These are phyloP conservation scores for Uncinocarpus reesii DNA, from an alignment of 2,329 filamentous ascomycete species.

Conservation along the genomic window DNA sequence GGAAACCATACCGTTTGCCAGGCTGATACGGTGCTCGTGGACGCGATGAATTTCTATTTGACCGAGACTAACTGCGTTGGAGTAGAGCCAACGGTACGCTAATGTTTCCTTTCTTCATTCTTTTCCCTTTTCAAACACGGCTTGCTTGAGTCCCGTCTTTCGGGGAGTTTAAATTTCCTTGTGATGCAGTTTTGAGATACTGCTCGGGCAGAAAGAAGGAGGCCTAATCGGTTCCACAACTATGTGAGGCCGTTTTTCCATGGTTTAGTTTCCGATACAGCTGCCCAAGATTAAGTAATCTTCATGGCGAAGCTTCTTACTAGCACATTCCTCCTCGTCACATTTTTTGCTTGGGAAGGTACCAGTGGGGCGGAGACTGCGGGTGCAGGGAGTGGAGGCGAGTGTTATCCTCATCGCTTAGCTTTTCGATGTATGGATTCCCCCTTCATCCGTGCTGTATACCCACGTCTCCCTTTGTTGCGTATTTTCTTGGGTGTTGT, in stretches of 20 bases:
- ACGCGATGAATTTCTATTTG: slow-evolving; percentile 67
- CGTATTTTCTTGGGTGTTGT: background rate
- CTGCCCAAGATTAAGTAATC: slow-evolving; percentile 42
- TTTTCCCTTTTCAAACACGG: slow-evolving; percentile 2
- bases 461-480: background rate
- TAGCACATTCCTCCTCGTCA: background rate
- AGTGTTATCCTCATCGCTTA: slow-evolving; percentile 10
- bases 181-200: background rate
- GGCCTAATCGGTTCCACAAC: slow-evolving; percentile 30
- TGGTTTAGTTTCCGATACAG: slow-evolving; percentile 50
- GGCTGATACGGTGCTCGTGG: slow-evolving; percentile 62
- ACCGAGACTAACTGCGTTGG: slow-evolving; percentile 53
- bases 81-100: slow-evolving; percentile 32
- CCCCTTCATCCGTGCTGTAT: background rate
- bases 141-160: background rate
- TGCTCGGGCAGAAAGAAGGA: slow-evolving; percentile 47
- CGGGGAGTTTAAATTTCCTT: background rate
- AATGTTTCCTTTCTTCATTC: too few relatives aligned
- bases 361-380: background rate
- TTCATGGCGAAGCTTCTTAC: background rate
- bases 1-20: slow-evolving; percentile 61
- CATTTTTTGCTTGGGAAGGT: background rate
- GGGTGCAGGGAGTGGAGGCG: background rate
- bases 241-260: slow-evolving; percentile 18
- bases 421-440: slow-evolving; percentile 4